Evolutionary conservation across 176 grass and related monocot genomes (phyloP).

Genomic region (Alopecurus myosuroides): DNA sequence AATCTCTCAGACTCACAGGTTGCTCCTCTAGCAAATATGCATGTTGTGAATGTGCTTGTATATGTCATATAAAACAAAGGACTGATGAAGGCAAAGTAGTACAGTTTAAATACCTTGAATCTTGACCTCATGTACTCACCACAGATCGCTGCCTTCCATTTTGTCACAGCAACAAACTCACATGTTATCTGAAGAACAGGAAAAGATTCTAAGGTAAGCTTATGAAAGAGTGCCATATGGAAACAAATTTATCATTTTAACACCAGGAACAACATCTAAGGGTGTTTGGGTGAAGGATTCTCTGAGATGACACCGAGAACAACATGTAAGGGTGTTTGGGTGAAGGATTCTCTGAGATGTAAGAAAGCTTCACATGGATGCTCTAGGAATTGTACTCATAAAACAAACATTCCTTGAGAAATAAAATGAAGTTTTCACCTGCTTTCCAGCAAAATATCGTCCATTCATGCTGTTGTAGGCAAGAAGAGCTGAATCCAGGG

Average conservation of each 20-base stretch:
- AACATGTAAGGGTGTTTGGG: too few species aligned
- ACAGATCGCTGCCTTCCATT: conserved; percentile 95
- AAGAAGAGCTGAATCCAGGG: conserved; percentile 86
- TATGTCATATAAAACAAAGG: conserved; percentile 6
- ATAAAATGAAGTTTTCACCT: conserved; percentile 39
- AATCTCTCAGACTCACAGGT: background rate
- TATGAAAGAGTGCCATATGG: conserved; percentile 1
- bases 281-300: background rate
- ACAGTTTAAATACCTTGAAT: conserved; percentile 66
- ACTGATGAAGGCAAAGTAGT: background rate
- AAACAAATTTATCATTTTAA: background rate
- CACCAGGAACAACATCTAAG: background rate
- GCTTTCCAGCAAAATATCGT: conserved; percentile 92
- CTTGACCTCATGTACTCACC: conserved; percentile 96
- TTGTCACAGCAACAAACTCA: conserved; percentile 83
- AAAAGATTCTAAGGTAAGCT: conserved; percentile 2
- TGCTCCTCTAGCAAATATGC: conserved; percentile 12
- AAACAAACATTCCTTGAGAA: background rate
- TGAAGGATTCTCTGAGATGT: conserved; percentile 1
- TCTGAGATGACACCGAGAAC: too few species aligned
- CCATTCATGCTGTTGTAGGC: conserved; percentile 86
- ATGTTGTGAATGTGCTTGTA: background rate
- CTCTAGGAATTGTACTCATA: background rate
- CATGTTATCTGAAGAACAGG: conserved; percentile 61
- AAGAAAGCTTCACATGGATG: background rate